phyloP scores from a whole-genome alignment of 371 early-diverging fungal genomes.

The Cokeromyces recurvatus region DNA sequence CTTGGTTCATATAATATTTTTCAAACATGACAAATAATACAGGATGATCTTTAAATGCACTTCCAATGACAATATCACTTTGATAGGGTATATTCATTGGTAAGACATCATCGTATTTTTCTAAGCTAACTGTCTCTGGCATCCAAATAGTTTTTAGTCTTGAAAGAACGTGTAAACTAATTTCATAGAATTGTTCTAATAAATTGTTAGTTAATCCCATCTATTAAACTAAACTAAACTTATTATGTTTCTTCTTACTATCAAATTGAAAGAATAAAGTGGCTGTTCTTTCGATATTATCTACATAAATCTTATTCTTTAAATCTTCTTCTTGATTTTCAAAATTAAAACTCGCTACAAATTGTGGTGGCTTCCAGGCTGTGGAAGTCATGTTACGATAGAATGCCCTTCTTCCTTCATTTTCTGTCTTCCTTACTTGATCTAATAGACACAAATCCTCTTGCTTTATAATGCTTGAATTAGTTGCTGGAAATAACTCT shows the following conservation, averaged over 20 bases:
- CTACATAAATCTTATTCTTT: slow-evolving; percentile 29
- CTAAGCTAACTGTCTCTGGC: slow-evolving; percentile 18
- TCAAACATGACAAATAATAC: slow-evolving; percentile 33
- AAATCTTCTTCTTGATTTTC: slow-evolving; percentile 13
- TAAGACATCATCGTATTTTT: slow-evolving; percentile 34
- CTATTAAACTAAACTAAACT: too few relatives aligned
- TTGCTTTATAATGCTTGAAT: slow-evolving; percentile 20
- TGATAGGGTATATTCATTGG: slow-evolving; percentile 32
- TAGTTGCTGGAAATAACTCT: slow-evolving; percentile 33
- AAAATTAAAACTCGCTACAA: slow-evolving; percentile 18
- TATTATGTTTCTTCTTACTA: too few relatives aligned
- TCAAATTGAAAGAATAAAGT: slow-evolving; percentile 27
- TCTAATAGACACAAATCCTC: slow-evolving; percentile 22
- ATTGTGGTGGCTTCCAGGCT: slow-evolving; percentile 35
- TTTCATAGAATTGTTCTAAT: slow-evolving; percentile 11
- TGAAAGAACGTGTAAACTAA: slow-evolving; percentile 18
- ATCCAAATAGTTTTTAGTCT: slow-evolving; percentile 28
- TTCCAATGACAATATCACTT: slow-evolving; percentile 40
- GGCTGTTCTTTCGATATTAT: slow-evolving; percentile 39
- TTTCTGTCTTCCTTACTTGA: slow-evolving; percentile 10
- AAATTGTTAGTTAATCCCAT: neutral
- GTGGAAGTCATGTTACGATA: neutral
- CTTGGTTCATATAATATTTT: slow-evolving; percentile 13
- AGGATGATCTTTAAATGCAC: slow-evolving; percentile 44
- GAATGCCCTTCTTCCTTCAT: too few relatives aligned